phyloP scores from a whole-genome alignment of 2,329 filamentous ascomycete genomes.

The Aspergillus glaucus region DNA sequence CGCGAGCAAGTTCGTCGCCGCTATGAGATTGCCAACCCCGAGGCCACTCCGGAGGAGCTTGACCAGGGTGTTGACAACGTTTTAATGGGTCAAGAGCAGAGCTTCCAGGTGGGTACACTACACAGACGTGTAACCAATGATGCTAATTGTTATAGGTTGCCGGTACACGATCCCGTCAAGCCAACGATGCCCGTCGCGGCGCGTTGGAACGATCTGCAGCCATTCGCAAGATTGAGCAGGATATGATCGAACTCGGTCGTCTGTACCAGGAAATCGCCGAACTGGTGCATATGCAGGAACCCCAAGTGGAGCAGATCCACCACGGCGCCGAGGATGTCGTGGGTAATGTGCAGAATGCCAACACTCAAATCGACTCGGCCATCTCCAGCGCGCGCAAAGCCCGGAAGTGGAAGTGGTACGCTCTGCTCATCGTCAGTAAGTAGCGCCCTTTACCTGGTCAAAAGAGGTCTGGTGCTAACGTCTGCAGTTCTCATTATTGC shows the following conservation, averaged over 20 bases:
- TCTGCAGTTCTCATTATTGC: constrained; percentile 48
- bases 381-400: constrained; percentile 74
- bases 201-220: constrained; percentile 76
- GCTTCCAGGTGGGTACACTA: constrained; percentile 66
- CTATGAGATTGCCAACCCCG: constrained; percentile 80
- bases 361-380: constrained; percentile 73
- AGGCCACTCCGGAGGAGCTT: constrained; percentile 73
- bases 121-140: background rate
- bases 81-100: constrained; percentile 60
- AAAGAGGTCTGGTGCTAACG: constrained; percentile 5
- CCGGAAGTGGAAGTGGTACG: constrained; percentile 95
- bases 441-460: constrained; percentile 19
- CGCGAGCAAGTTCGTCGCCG: constrained; percentile 81
- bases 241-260: constrained; percentile 80
- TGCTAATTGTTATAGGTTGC: constrained; percentile 19
- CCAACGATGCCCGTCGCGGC: constrained; percentile 71
- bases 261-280: constrained; percentile 87
- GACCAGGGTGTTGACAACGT: constrained; percentile 66
- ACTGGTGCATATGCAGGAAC: constrained; percentile 80
- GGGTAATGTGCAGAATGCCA: constrained; percentile 77
- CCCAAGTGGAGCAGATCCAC: constrained; percentile 72
- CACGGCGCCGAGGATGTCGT: constrained; percentile 79
- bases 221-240: constrained; percentile 84
- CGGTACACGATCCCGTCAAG: constrained; percentile 57
- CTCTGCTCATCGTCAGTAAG: constrained; percentile 65